Base-by-base conservation (phyloP, 164 flowering plant genomes). In the Chloranthus sessilifolius region DNA sequence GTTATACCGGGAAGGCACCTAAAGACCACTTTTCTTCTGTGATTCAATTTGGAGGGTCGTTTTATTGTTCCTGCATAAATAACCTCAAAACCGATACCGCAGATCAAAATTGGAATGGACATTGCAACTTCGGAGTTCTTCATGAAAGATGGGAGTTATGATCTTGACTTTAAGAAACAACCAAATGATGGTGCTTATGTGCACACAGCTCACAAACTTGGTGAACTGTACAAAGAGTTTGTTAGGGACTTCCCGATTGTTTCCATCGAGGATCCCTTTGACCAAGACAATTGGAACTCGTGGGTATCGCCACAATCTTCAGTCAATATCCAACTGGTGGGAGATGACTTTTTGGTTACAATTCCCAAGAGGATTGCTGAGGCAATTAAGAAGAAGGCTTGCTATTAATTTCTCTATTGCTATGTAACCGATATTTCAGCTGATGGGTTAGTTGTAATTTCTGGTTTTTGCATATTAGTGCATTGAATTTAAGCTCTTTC, bases 231-330 rank as follows among this genome's bases (percentile, higher is more conserved):
- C 77, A 72, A 74, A 53, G 85, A 83, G 52, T 92, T 92, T 70
- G 63, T 86, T 40, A 72, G 66, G 60, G 95, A 92, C 47, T 92
- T 83, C 60, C 99, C 96, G 17, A 88, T 92, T 64, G 95, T 84
- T 49, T 92, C 99, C n/a, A 88, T 88, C 57, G 96, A 92, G 67
- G 99, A 92, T 69, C 99, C 99, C n/a, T 92, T 92, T 71, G 99
- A 92, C 68, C 96, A 92, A 75, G 99, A 92, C 66, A 95, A 92
- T 61, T 92, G 99, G 99, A 77, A 70, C 47, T 82, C 96, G 31
- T 88, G 95, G 95, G 64, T 85, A 52, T 78, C 89, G 1, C 64
- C 86, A 34, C 85, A 68, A 53, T 83, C 94, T 45, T 76, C 86
- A 11, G 94, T 86, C 47, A 83, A 82, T 57, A 85, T 88, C 58